Conservation (phyloP, 2,329 filamentous ascomycete genomes). For the Aaosphaeria pasadenensis region DNA sequence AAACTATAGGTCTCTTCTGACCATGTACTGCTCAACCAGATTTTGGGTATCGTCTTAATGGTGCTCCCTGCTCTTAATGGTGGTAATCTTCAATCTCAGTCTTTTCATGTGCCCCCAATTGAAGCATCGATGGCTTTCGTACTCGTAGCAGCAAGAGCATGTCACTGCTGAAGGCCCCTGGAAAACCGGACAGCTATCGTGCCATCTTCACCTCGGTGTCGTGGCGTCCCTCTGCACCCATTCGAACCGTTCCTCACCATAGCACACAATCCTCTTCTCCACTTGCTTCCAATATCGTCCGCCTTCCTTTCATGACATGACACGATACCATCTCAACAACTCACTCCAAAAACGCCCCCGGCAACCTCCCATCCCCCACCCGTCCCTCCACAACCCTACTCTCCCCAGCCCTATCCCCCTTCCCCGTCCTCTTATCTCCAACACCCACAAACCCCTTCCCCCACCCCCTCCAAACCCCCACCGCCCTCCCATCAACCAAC, state of each 20-base stretch:
- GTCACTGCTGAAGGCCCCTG: too few relatives aligned
- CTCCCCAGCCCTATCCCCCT: slow-evolving; percentile 38
- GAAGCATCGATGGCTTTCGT: too few relatives aligned
- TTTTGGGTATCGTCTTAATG: too few relatives aligned
- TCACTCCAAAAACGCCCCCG: slow-evolving; percentile 22
- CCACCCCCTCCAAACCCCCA: slow-evolving; percentile 61
- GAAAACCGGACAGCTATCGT: too few relatives aligned
- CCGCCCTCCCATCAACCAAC: slow-evolving; percentile 72
- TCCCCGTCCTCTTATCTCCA: slow-evolving; percentile 54
- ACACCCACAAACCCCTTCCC: slow-evolving; percentile 38
- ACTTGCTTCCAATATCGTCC: not conserved
- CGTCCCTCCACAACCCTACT: slow-evolving; percentile 40
- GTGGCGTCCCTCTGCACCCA: not conserved
- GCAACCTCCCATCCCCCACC: slow-evolving; percentile 12
- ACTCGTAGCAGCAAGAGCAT: too few relatives aligned
- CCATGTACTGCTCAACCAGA: too few relatives aligned
- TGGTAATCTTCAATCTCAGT: too few relatives aligned
- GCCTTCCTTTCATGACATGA: not conserved
- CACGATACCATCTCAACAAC: not conserved
- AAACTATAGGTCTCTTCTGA: too few relatives aligned
- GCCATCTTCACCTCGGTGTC: too few relatives aligned
- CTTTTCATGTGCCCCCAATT: too few relatives aligned
- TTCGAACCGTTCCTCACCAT: not conserved
- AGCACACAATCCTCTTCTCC: not conserved
- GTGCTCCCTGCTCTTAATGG: too few relatives aligned